phyloP scores from a whole-genome alignment of 129 eudicot genomes.

The Silybum marianum region DNA sequence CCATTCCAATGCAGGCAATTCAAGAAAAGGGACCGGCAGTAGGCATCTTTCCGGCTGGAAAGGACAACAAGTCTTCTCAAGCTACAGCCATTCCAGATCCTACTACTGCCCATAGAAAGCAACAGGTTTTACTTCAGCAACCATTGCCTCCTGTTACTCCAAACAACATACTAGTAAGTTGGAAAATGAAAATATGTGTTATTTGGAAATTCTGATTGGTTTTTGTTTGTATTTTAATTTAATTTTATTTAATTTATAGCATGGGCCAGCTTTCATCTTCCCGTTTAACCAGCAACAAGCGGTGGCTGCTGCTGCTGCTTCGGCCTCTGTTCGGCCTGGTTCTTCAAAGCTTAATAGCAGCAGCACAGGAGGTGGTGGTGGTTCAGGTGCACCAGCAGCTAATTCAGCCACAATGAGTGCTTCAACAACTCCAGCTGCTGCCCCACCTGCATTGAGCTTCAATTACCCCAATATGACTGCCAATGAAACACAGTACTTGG shows the following conservation, averaged over 20 bases:
- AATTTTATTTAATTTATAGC: constrained; percentile 33
- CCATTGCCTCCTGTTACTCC: constrained; percentile 76
- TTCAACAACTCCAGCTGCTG: constrained; percentile 36
- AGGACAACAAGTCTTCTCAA: constrained; percentile 67
- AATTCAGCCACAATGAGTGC: constrained; percentile 42
- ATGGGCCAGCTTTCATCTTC: constrained; percentile 86
- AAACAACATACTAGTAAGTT: constrained; percentile 68
- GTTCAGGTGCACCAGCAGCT: constrained; percentile 39
- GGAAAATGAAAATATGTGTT: not conserved
- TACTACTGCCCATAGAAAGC: constrained; percentile 55
- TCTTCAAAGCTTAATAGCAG: constrained; percentile 42
- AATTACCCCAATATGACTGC: constrained; percentile 74
- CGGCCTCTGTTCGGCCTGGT: constrained; percentile 65
- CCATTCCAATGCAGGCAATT: constrained; percentile 40
- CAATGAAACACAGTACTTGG: constrained; percentile 80
- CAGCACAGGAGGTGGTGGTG: constrained; percentile 38
- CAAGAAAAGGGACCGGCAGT: constrained; percentile 63
- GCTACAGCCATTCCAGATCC: constrained; percentile 44
- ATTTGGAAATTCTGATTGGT: not conserved
- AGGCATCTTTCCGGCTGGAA: constrained; percentile 45
- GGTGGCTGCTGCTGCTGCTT: constrained; percentile 41
- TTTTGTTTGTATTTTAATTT: not conserved
- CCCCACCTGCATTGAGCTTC: constrained; percentile 62
- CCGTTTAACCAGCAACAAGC: constrained; percentile 91
- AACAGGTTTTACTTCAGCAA: constrained; percentile 74